Percentiles rank a stretch among this genome's conserved stretches.
Evolutionary conservation across 179 eudicot species (phyloP).

Genomic region (Nepenthes alata): DNA sequence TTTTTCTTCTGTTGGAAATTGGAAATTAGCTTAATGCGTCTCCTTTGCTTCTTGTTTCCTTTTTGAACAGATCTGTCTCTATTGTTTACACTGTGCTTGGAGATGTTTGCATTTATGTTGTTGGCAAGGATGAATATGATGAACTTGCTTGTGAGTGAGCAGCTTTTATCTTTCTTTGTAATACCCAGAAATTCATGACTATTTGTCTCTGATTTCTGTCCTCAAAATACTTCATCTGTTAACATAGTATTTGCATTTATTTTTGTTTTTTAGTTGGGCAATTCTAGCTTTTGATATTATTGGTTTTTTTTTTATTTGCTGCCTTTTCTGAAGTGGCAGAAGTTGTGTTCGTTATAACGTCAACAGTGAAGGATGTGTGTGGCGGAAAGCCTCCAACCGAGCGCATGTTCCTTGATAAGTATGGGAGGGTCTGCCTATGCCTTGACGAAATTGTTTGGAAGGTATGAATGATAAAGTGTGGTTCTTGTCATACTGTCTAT

Average conservation of each 20-base stretch:
- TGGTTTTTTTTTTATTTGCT: neutral
- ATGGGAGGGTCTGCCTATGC: constrained; percentile 88
- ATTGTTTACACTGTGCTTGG: constrained; percentile 93
- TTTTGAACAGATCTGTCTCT: constrained; percentile 70
- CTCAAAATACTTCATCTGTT: neutral
- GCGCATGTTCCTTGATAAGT: constrained; percentile 90
- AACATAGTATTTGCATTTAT: neutral
- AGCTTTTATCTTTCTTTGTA: neutral
- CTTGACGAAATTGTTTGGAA: constrained; percentile 95
- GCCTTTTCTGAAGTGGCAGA: constrained; percentile 52
- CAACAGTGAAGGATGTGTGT: constrained; percentile 87
- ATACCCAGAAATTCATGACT: neutral
- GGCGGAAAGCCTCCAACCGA: constrained; percentile 91
- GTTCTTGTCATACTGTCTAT: neutral
- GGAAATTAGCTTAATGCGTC: neutral
- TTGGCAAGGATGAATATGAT: constrained; percentile 97
- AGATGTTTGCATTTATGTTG: constrained; percentile 73
- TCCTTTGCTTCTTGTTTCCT: neutral
- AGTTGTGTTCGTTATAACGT: constrained; percentile 59
- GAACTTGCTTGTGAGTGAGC: constrained; percentile 89
- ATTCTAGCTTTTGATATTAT: neutral
- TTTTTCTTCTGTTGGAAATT: neutral
- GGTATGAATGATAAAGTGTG: constrained; percentile 25
- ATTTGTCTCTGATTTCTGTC: neutral
- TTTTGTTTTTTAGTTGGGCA: neutral